Evolutionary conservation across 2,329 filamentous ascomycete species (phyloP).

Genomic region (Ceratocystis cubensis): DNA sequence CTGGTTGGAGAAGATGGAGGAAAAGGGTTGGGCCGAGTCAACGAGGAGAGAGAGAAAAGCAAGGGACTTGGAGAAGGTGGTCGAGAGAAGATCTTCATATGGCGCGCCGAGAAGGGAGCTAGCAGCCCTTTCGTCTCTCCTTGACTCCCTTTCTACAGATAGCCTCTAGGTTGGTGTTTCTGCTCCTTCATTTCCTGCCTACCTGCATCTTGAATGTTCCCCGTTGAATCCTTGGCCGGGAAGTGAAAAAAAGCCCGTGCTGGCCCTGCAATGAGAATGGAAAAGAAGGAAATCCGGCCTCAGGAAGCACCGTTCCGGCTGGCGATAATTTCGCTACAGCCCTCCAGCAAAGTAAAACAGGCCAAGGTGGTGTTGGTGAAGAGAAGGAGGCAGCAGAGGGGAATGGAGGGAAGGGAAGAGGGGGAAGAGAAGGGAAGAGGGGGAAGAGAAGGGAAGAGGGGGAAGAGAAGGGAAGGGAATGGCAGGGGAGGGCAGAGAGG

Average conservation of each 20-base stretch:
- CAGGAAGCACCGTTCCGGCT: background rate
- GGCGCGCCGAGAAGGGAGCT: background rate
- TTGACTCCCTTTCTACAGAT: background rate
- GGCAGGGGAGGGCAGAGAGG: background rate
- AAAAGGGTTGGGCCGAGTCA: background rate
- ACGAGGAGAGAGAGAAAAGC: background rate
- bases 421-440: background rate
- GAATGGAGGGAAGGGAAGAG: background rate
- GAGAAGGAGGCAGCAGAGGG: background rate
- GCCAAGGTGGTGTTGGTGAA: background rate
- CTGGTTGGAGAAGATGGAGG: background rate
- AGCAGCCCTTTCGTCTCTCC: background rate
- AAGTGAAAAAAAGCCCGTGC: background rate
- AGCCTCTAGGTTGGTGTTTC: background rate
- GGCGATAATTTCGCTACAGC: slow-evolving; percentile 3
- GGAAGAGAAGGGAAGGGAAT: background rate
- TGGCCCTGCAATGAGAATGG: background rate
- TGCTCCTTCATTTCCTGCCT: background rate
- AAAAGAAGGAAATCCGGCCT: no score
- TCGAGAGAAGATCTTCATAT: background rate
- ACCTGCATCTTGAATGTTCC: background rate
- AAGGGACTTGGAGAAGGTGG: background rate
- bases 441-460: no score
- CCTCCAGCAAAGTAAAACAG: slow-evolving; percentile 5
- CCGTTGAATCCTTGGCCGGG: no score